A percentile compares a stretch with the other conserved stretches of the same genome.
Conservation (phyloP, 2,329 filamentous ascomycete species). For the Pseudogymnoascus verrucosus region DNA sequence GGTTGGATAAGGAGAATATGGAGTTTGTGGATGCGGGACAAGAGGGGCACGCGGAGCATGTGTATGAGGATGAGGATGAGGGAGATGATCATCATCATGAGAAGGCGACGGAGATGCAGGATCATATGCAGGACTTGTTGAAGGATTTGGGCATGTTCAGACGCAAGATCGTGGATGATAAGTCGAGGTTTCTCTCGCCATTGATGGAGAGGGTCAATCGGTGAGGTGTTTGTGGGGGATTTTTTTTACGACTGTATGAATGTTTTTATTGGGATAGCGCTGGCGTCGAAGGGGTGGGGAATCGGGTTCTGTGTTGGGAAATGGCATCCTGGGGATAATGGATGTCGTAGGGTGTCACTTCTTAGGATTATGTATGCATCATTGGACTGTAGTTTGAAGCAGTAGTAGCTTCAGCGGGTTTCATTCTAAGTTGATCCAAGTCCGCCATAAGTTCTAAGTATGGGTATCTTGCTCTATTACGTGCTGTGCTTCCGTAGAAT, state of each 20-base stretch:
- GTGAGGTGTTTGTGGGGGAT: neutral
- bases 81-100: conserved; percentile 45
- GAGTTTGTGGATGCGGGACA: conserved; percentile 19
- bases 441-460: neutral
- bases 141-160: conserved; percentile 73
- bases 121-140: conserved; percentile 77
- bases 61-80: conserved; percentile 52
- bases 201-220: conserved; percentile 36
- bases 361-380: neutral
- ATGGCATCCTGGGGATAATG: neutral
- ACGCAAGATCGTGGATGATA: conserved; percentile 79
- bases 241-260: conserved; percentile 4
- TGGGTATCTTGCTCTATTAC: neutral
- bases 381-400: neutral
- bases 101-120: conserved; percentile 60
- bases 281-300: neutral
- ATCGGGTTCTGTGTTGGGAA: neutral
- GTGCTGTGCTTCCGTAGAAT: neutral
- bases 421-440: neutral
- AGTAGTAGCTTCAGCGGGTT: neutral
- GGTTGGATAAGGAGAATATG: conserved; percentile 26
- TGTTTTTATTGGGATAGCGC: conserved; percentile 5
- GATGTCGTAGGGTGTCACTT: neutral
- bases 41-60: conserved; percentile 32
- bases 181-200: conserved; percentile 53